Evolutionary conservation across 176 grass and related monocot species (phyloP), one percentile per base, ranked within the genome.

Genomic region (Avena atlantica): DNA sequence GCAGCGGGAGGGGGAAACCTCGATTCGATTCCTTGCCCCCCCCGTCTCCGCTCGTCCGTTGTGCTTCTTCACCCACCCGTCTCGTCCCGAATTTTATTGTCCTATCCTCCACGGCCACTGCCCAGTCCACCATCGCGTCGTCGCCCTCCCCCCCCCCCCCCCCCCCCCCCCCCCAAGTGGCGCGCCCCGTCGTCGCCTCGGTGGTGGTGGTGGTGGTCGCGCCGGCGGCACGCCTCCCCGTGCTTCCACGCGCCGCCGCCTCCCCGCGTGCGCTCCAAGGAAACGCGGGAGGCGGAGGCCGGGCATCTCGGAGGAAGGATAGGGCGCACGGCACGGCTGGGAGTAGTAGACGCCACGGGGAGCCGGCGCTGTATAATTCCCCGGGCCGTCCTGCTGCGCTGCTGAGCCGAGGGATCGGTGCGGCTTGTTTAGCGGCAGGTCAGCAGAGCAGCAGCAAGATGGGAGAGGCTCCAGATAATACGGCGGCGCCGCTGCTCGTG

Each of bases 181-280:
- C 40, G 40, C 0, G 40, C 40, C 40, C 40, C 49, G 31, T 69
- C 31, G 67, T 49, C 71, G 70, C 40, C 40, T 42, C 40, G 40
- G 40, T 42, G 40, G 40, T 23, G 20, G 40, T 23, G 20, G 59
- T 62, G 59, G 59, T 27, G 62, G 72, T 19, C 36, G 72, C 42
- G 21, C 71, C 71, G 71, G 45, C 45, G 37, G 79, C 44, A 16
- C 52, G 71, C 36, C 45, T 84, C 12, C 53, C 79, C 65, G 45
- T 66, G 89, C 87, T 80, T 86, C 66, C 67, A 59, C 74, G 67
- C 80, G 78, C 68, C 78, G 79, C 76, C 31, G 76, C 78, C 82
- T 79, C 70, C 51, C 13, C 8, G 86, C 90, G 77, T 88, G 82
- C 50, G 45, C 80, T 77, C 78, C 78, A 86, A 91, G 90, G 23